Percentiles rank a stretch among this genome's conserved stretches.
phyloP scores from a whole-genome alignment of 352 stramenopile genomes.

The Globisporangium heterothallicum region DNA sequence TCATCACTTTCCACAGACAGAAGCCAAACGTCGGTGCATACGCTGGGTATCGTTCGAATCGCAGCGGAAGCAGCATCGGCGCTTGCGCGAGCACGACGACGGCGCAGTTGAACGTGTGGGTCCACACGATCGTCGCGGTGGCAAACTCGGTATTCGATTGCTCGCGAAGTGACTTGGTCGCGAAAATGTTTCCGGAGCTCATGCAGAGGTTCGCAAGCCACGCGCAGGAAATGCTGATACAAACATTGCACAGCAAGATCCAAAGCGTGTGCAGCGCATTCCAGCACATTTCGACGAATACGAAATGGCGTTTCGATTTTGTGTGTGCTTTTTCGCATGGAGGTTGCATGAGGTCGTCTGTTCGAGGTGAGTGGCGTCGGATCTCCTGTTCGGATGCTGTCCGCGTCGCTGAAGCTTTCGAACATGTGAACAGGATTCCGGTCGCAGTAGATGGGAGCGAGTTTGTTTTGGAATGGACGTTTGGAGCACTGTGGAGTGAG shows the following conservation, averaged over 20 bases:
- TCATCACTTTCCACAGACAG: constrained; percentile 13
- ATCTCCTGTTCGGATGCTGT: too few relatives aligned
- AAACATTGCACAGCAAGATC: constrained; percentile 20
- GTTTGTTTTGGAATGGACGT: too few relatives aligned
- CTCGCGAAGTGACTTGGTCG: constrained; percentile 16
- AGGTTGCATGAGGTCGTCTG: too few relatives aligned
- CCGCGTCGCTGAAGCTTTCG: too few relatives aligned
- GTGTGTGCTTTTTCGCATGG: too few relatives aligned
- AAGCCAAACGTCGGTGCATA: constrained; percentile 9
- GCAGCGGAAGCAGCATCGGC: constrained; percentile 18
- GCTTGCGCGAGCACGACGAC: constrained; percentile 23
- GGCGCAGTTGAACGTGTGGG: constrained; percentile 16
- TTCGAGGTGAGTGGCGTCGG: too few relatives aligned
- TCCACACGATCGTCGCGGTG: constrained; percentile 25
- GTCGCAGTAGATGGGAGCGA: too few relatives aligned
- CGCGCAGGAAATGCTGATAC: constrained; percentile 18
- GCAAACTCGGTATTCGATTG: constrained; percentile 15
- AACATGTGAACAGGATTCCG: too few relatives aligned
- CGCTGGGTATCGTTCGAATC: constrained; percentile 14
- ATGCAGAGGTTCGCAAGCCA: constrained; percentile 23
- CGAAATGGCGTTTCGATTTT: too few relatives aligned
- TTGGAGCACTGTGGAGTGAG: too few relatives aligned
- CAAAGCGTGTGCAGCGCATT: not conserved
- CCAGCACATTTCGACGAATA: too few relatives aligned
- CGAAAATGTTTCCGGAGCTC: constrained; percentile 23